Conservation (phyloP, 2,329 filamentous ascomycete genomes). For the Fusarium brevicatenulatum region DNA sequence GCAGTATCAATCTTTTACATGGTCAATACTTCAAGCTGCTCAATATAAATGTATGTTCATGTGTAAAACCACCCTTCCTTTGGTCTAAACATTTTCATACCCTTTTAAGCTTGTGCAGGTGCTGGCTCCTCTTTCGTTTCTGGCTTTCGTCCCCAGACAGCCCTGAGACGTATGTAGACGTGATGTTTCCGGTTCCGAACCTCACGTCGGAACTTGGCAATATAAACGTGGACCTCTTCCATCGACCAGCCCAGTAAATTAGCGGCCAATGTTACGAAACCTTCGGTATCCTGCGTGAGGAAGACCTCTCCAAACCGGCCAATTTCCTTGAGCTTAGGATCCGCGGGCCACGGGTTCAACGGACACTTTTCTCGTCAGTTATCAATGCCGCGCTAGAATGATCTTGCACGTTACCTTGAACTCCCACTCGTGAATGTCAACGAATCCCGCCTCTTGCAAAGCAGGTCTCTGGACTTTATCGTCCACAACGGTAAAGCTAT, state of each 20-base stretch:
- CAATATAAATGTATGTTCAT: no score
- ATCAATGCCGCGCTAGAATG: rapidly evolving
- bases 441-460: neutral
- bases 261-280: neutral
- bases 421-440: neutral
- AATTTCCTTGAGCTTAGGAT: neutral
- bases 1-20: no score
- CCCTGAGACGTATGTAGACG: neutral
- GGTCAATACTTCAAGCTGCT: no score
- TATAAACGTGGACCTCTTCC: neutral
- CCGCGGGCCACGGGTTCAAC: neutral
- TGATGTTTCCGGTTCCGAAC: neutral
- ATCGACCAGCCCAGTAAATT: neutral
- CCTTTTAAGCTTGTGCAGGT: no score
- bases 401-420: rapidly evolving
- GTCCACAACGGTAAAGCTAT: neutral
- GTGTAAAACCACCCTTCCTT: no score
- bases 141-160: neutral
- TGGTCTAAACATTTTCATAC: no score
- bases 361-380: neutral
- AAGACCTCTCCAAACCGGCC: neutral
- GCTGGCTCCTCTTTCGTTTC: neutral
- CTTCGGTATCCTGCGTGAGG: neutral
- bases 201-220: neutral
- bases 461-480: neutral